Conservation (phyloP, 345 rosid genomes). For the Cardiospermum halicacabum region DNA sequence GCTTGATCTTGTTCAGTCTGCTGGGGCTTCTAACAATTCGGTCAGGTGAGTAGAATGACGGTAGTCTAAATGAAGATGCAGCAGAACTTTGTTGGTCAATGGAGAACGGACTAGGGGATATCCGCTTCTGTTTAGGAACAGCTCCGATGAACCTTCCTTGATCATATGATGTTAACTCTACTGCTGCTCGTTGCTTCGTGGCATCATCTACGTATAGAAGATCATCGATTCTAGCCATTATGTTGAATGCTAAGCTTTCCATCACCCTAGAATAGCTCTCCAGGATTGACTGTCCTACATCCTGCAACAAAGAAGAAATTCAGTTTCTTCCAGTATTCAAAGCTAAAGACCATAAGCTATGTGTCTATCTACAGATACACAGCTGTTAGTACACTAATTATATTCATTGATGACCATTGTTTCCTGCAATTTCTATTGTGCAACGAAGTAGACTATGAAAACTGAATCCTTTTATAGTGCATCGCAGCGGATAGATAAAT, state of each 20-base stretch:
- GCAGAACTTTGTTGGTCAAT: constrained; percentile 8
- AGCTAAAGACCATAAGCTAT: background rate
- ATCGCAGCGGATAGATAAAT: background rate
- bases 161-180: constrained; percentile 17
- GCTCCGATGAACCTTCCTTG: constrained; percentile 13
- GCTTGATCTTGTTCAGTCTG: constrained; percentile 11
- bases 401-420: background rate
- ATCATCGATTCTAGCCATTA: constrained; percentile 40
- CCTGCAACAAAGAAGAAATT: constrained; percentile 23
- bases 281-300: constrained; percentile 41
- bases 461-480: background rate
- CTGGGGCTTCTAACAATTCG: constrained; percentile 10
- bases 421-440: background rate
- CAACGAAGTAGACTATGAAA: background rate
- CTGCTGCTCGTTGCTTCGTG: constrained; percentile 31
- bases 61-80: constrained; percentile 8
- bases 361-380: background rate
- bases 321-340: background rate
- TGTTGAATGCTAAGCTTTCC: constrained; percentile 43
- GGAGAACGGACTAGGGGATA: constrained; percentile 18
- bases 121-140: constrained; percentile 19
- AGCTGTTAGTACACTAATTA: background rate
- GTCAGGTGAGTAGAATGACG: constrained; percentile 7
- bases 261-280: constrained; percentile 52
- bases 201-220: constrained; percentile 41